Evolutionary conservation across 2,329 filamentous ascomycete species (phyloP), one percentile per base, ranked within the genome.

Genomic region (Ophiostoma perfectum): DNA sequence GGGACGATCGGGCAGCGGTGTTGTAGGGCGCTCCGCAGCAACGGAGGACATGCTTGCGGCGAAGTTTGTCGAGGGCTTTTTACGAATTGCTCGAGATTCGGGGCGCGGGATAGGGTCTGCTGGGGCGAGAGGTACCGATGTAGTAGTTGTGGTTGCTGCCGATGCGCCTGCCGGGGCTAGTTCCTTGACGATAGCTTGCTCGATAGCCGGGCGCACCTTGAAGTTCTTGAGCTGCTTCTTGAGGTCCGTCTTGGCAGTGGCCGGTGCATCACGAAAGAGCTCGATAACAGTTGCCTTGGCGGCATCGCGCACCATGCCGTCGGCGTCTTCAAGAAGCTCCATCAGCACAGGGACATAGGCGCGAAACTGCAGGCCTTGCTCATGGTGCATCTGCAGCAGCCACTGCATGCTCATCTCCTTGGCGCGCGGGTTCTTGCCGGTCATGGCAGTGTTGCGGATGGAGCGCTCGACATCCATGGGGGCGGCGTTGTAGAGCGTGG

Each of bases 371-470:
- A 97, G 81, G 52, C 87, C 88, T 69, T 93, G 86, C 67, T 92
- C 89, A 75, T 89, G 86, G 77, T 95, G 90, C 89, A 94, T 96
- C 85, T 92, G 89, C 45, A 92, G 83, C 47, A 97, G 81, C 93
- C 93, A 97, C 71, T 88, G 85, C 86, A 97, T 88, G 72, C 89
- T 88, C 67, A 88, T 83, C 80, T 97, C 93, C 78, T 96, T 97
- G 70, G 92, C 90, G 74, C 91, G 87, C 45, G 91, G 81, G 78
- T 93, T 96, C 80, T 90, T 92, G 72, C 91, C 90, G 62, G 84
- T 84, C 79, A 97, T 87, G 69, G 91, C 92, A 66, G 83, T 84
- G 74, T 93, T 92, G 73, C 91, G 88, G 69, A 97, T 86, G 73
- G 88, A 86, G 70, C 88, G 85, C 81, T 97, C 94, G 55, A 94